Conservation (phyloP, 495 filamentous ascomycete species). For the Parathielavia appendiculata region DNA sequence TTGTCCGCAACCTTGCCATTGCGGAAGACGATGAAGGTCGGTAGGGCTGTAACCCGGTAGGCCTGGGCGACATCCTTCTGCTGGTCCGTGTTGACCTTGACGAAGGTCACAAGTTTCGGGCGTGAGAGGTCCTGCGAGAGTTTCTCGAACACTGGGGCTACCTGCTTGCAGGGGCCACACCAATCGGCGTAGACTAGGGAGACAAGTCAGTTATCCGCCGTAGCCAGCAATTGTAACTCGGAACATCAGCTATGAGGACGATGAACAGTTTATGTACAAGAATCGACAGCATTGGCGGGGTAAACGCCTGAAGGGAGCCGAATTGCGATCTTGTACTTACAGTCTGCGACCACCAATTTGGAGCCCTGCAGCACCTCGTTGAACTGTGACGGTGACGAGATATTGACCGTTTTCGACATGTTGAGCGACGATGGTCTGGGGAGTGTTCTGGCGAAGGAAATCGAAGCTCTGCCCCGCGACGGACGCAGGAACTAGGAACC, state of each 20-base stretch:
- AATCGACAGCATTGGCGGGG: constrained; percentile 17
- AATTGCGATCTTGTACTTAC: constrained; percentile 48
- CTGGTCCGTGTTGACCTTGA: constrained; percentile 76
- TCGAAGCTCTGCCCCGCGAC: constrained; percentile 15
- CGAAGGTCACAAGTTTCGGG: constrained; percentile 70
- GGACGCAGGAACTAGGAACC: background rate
- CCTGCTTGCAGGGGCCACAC: constrained; percentile 79
- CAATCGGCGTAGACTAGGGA: constrained; percentile 76
- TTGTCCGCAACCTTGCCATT: constrained; percentile 58
- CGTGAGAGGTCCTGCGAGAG: constrained; percentile 67
- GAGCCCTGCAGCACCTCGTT: constrained; percentile 59
- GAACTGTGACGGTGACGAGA: constrained; percentile 68
- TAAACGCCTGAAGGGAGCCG: background rate
- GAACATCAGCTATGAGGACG: background rate
- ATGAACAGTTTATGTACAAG: background rate
- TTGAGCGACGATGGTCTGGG: constrained; percentile 8
- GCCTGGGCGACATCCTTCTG: constrained; percentile 67
- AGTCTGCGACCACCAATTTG: constrained; percentile 76
- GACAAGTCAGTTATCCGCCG: constrained; percentile 19
- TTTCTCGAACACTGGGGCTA: constrained; percentile 79
- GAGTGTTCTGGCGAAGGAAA: background rate
- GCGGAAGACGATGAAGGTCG: constrained; percentile 90
- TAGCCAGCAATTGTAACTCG: background rate
- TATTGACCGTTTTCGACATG: constrained; percentile 64
- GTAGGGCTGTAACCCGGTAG: constrained; percentile 68